These are phyloP conservation scores for Trichosanthes truncata DNA, from an alignment of 306 rosid genomes.

Conservation along the genomic window DNA sequence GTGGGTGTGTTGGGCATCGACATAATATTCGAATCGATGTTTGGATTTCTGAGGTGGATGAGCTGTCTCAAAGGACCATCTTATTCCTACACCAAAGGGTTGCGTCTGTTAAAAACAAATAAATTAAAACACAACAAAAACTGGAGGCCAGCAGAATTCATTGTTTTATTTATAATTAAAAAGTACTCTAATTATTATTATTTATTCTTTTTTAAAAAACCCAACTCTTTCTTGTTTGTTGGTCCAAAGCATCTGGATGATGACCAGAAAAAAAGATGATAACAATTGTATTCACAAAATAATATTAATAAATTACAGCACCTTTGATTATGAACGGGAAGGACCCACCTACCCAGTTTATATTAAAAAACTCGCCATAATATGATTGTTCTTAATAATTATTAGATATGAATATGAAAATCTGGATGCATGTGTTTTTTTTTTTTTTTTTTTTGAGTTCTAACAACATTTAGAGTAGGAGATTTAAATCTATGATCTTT, in stretches of 20 bases:
- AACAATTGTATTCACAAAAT: background rate
- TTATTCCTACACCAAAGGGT: background rate
- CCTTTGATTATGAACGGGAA: background rate
- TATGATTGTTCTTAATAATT: no score
- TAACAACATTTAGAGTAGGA: no score
- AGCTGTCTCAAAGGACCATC: conserved; percentile 6
- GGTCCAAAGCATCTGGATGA: conserved; percentile 8
- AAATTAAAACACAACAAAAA: background rate
- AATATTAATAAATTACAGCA: background rate
- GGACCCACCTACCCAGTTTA: background rate
- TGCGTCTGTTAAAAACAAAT: background rate
- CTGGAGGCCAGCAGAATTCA: background rate
- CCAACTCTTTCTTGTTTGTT: background rate
- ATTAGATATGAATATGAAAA: no score
- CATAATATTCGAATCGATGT: conserved; percentile 9
- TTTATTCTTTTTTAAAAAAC: background rate
- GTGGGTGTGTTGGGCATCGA: background rate
- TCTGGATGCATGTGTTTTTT: no score
- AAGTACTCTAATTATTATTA: background rate
- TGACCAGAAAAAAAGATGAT: conserved; percentile 1
- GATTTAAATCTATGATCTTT: no score
- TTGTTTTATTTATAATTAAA: background rate
- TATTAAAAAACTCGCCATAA: no score
- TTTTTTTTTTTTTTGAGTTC: no score
- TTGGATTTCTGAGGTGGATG: background rate